Percentiles rank a stretch among this genome's conserved stretches.
These are phyloP conservation scores for Venturia carpophila DNA, from an alignment of 2,329 filamentous ascomycete genomes.

Conservation along the genomic window DNA sequence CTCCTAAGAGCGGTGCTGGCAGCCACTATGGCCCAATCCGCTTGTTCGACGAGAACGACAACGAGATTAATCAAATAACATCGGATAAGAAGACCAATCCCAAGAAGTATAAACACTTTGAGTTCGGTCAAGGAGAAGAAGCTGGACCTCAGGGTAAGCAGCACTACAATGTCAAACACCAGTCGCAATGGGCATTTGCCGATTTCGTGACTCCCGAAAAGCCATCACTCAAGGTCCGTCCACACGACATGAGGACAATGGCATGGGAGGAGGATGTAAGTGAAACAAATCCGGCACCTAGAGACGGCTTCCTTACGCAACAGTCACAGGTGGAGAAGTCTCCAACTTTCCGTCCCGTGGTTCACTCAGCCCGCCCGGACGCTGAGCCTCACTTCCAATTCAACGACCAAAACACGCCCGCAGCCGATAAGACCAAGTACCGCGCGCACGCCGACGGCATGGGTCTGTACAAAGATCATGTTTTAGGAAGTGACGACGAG, in stretches of 20 bases:
- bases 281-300: constrained; percentile 19
- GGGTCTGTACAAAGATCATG: constrained; percentile 68
- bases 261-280: constrained; percentile 57
- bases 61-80: constrained; percentile 27
- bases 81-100: constrained; percentile 48
- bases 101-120: constrained; percentile 78
- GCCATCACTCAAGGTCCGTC: constrained; percentile 53
- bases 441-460: constrained; percentile 58
- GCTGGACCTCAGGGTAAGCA: constrained; percentile 28
- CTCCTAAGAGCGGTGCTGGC: constrained; percentile 41
- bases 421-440: constrained; percentile 37
- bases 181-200: constrained; percentile 76
- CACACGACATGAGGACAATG: constrained; percentile 66
- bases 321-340: constrained; percentile 46
- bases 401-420: constrained; percentile 61
- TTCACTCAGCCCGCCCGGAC: constrained; percentile 65
- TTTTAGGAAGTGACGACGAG: constrained; percentile 54
- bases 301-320: constrained; percentile 4
- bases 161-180: constrained; percentile 47
- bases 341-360: constrained; percentile 50
- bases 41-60: constrained; percentile 50
- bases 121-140: constrained; percentile 60
- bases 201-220: constrained; percentile 83
- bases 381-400: constrained; percentile 79
- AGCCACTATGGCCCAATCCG: constrained; percentile 47